phyloP scores from a whole-genome alignment of 768 basidiomycete genomes.

The Leccinum pellstonianum region DNA sequence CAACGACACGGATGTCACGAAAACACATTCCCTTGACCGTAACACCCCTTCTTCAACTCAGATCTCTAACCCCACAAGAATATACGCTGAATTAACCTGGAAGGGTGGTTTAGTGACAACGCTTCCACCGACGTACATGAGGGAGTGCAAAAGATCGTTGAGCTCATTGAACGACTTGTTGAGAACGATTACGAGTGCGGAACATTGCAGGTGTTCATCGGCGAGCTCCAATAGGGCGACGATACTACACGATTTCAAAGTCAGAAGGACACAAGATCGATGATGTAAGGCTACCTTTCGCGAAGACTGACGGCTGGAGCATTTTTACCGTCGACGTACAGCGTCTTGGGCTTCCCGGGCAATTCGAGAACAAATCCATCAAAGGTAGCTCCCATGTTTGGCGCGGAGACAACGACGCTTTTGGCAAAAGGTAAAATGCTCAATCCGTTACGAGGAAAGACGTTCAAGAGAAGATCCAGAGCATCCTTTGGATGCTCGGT shows the following conservation, averaged over 20 bases:
- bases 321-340: conserved; percentile 85
- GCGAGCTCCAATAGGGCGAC: conserved; percentile 86
- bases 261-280: conserved; percentile 6
- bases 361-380: conserved; percentile 77
- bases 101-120: conserved; percentile 82
- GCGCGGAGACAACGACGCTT: conserved; percentile 70
- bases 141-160: conserved; percentile 75
- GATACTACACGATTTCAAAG: conserved; percentile 48
- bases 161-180: conserved; percentile 71
- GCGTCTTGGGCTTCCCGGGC: conserved; percentile 66
- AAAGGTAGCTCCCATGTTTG: conserved; percentile 66
- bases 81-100: conserved; percentile 70
- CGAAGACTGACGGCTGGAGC: conserved; percentile 76
- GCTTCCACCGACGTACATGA: conserved; percentile 90
- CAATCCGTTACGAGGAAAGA: conserved; percentile 75
- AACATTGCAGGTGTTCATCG: conserved; percentile 78
- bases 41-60: conserved; percentile 29
- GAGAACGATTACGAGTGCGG: conserved; percentile 75
- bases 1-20: conserved; percentile 21
- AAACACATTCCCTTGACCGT: conserved; percentile 31
- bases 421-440: conserved; percentile 69
- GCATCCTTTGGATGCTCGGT: conserved; percentile 57
- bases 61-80: conserved; percentile 86
- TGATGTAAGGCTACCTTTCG: conserved; percentile 59
- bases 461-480: conserved; percentile 71